A percentile compares a stretch with the other conserved stretches of the same genome.
phyloP scores from a whole-genome alignment of 306 rosid genomes.

The Cicer chorassanicum region DNA sequence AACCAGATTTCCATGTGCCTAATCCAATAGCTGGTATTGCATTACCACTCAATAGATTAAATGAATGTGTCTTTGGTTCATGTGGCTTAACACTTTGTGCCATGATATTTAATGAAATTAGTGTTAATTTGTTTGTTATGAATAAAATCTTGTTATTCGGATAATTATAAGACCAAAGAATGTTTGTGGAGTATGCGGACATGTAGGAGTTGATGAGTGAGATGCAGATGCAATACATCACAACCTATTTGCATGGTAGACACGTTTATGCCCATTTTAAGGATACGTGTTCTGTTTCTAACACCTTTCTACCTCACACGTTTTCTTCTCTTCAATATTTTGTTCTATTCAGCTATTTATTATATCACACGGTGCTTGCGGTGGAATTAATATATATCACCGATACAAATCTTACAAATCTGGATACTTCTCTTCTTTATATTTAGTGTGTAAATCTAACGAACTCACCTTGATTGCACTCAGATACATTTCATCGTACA shows the following conservation, averaged over 20 bases:
- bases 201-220: conserved; percentile 4
- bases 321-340: not conserved
- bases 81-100: conserved; percentile 46
- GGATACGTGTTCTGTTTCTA: conserved; percentile 28
- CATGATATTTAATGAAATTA: conserved; percentile 20
- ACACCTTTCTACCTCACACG: conserved; percentile 24
- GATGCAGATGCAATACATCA: not conserved
- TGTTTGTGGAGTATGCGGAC: conserved; percentile 1
- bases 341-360: no score
- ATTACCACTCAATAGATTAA: conserved; percentile 55
- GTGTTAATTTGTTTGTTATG: no score
- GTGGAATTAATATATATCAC: no score
- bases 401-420: no score
- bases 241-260: conserved; percentile 49
- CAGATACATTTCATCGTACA: no score
- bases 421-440: no score
- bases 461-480: no score
- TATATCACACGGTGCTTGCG: no score
- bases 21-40: conserved; percentile 60
- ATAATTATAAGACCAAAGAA: conserved; percentile 15
- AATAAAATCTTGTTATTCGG: no score
- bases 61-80: conserved; percentile 50
- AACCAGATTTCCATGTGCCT: conserved; percentile 65
- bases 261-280: conserved; percentile 41
- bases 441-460: no score